These are phyloP conservation scores for Trichoderma erinaceum DNA, from an alignment of 495 filamentous ascomycete genomes.

Conservation along the genomic window DNA sequence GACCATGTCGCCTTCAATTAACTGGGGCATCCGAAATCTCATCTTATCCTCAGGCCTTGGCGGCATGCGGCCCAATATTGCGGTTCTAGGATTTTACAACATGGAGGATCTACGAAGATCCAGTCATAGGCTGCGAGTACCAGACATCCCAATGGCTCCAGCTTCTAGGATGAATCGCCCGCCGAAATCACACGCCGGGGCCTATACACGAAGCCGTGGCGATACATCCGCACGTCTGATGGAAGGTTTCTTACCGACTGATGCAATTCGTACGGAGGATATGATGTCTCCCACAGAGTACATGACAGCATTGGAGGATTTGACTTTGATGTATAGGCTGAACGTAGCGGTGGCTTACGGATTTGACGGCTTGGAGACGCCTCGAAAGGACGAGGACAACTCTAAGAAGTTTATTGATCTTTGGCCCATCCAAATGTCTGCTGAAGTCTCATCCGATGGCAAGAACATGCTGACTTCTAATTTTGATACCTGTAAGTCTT, in stretches of 20 bases:
- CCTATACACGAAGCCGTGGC: slow-evolving; percentile 29
- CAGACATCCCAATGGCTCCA: slow-evolving; percentile 26
- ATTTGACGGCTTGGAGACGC: slow-evolving; percentile 70
- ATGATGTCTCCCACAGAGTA: slow-evolving; percentile 64
- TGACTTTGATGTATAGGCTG: slow-evolving; percentile 68
- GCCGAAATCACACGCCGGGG: slow-evolving; percentile 16
- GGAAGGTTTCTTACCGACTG: slow-evolving; percentile 52
- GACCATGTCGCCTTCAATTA: slow-evolving; percentile 70
- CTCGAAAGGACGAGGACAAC: slow-evolving; percentile 47
- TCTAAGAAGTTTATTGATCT: slow-evolving; percentile 78
- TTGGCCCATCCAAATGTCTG: slow-evolving; percentile 82
- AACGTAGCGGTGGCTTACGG: slow-evolving; percentile 85
- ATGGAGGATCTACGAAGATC: slow-evolving; percentile 62
- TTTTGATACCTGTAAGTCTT: slow-evolving; percentile 70
- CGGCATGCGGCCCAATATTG: slow-evolving; percentile 89
- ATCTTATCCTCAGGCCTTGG: slow-evolving; percentile 76
- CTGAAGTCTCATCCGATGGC: slow-evolving; percentile 59
- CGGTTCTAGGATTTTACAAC: slow-evolving; percentile 67
- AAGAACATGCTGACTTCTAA: slow-evolving; percentile 79
- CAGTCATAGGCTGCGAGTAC: slow-evolving; percentile 30
- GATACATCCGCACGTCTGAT: slow-evolving; percentile 42
- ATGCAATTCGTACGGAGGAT: slow-evolving; percentile 51
- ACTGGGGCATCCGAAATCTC: slow-evolving; percentile 80
- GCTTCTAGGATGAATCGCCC: slow-evolving; percentile 17
- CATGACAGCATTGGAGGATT: slow-evolving; percentile 77